A percentile compares a stretch with the other conserved stretches of the same genome.
These are phyloP conservation scores for Alternaria triticimaculans DNA, from an alignment of 2,329 filamentous ascomycete species.

Conservation along the genomic window DNA sequence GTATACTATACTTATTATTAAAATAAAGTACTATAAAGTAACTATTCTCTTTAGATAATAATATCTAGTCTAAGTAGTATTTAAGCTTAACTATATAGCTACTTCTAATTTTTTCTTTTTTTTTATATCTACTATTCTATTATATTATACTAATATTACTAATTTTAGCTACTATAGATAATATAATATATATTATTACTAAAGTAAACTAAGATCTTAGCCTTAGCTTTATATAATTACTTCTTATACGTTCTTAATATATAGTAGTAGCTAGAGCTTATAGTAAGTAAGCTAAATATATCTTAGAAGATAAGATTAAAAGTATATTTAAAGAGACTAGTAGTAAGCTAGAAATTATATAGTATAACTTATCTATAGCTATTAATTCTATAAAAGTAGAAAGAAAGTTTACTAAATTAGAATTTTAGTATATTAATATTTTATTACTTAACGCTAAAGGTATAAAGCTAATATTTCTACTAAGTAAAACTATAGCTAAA, in stretches of 20 bases:
- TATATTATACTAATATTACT: not conserved
- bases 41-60: not conserved
- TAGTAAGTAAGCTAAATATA: constrained; percentile 1
- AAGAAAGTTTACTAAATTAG: not conserved
- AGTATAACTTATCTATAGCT: constrained; percentile 4
- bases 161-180: not conserved
- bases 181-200: constrained; percentile 2
- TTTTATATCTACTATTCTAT: too few relatives aligned
- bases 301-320: not conserved
- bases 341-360: constrained; percentile 6
- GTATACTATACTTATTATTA: not conserved
- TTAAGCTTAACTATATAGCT: not conserved
- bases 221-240: constrained; percentile 5
- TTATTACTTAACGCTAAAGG: not conserved
- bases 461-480: not conserved
- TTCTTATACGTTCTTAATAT: not conserved
- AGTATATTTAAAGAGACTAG: not conserved
- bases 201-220: constrained; percentile 8
- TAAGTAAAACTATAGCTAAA: constrained; percentile 1
- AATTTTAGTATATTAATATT: not conserved
- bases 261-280: not conserved
- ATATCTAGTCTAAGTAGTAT: not conserved
- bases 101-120: not conserved
- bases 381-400: not conserved
- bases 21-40: not conserved